These are phyloP conservation scores for Discostella stelligeroides DNA, from an alignment of 108 stramenopile genomes.

Conservation along the genomic window DNA sequence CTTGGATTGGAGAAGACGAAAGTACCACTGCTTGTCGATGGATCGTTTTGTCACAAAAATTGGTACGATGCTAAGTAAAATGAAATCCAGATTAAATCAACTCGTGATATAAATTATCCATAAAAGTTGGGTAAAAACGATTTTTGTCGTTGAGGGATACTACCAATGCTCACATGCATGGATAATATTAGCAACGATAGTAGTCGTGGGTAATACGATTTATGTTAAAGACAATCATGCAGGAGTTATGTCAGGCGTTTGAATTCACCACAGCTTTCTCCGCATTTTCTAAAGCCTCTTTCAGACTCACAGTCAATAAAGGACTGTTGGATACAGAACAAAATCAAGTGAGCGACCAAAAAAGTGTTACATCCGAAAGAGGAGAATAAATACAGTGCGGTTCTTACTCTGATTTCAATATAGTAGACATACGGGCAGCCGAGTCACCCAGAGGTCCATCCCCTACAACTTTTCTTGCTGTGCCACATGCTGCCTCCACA, in stretches of 20 bases:
- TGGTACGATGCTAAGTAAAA: constrained; percentile 99
- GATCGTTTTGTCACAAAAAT: constrained; percentile 83
- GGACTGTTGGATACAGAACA: constrained; percentile 1
- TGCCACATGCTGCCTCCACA: constrained; percentile 36
- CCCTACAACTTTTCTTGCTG: constrained; percentile 41
- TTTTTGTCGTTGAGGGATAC: too few species aligned
- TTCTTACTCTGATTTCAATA: constrained; percentile 33
- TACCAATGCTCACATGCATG: too few species aligned
- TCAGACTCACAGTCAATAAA: constrained; percentile 38
- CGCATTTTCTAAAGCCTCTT: constrained; percentile 41
- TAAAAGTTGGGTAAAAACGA: too few species aligned
- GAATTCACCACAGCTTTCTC: constrained; percentile 24
- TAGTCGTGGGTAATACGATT: too few species aligned
- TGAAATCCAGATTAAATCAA: neutral
- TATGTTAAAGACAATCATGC: too few species aligned
- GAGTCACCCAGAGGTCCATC: constrained; percentile 45
- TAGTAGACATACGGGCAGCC: constrained; percentile 22
- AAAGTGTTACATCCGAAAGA: neutral
- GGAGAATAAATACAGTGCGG: neutral
- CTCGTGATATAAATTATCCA: too few species aligned
- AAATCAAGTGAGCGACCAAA: neutral
- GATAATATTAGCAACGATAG: too few species aligned
- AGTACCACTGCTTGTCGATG: constrained; percentile 96
- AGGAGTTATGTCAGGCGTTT: too few species aligned
- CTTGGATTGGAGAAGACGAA: constrained; percentile 80